A percentile compares a stretch with the other conserved stretches of the same genome.
These are phyloP conservation scores for Fraxinus xanthoxyloides DNA, from an alignment of 305 asterid species.

Conservation along the genomic window DNA sequence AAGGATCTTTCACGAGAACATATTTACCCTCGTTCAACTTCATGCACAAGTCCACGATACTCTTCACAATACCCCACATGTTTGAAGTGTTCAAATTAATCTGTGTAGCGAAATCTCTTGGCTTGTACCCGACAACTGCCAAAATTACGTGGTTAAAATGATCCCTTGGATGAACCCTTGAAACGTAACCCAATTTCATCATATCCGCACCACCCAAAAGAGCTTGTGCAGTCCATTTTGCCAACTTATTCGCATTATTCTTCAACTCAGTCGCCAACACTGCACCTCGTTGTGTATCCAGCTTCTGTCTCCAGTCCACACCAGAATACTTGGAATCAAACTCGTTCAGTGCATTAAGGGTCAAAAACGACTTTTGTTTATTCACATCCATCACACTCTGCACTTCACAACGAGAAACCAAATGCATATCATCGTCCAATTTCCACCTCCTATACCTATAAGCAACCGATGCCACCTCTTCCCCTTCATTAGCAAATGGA, in stretches of 20 bases:
- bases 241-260: conserved; percentile 88
- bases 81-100: conserved; percentile 86
- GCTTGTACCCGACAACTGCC: conserved; percentile 95
- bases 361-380: conserved; percentile 73
- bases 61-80: conserved; percentile 98
- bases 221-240: conserved; percentile 95
- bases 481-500: conserved; percentile 88
- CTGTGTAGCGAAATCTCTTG: conserved; percentile 78
- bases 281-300: conserved; percentile 95
- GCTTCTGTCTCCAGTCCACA: conserved; percentile 94
- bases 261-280: conserved; percentile 92
- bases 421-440: conserved; percentile 66
- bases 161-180: conserved; percentile 94
- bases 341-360: conserved; percentile 83
- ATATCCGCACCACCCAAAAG: conserved; percentile 87
- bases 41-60: conserved; percentile 94
- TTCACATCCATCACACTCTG: conserved; percentile 76
- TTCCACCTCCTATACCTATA: conserved; percentile 96
- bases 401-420: conserved; percentile 87
- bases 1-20: conserved; percentile 93
- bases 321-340: conserved; percentile 92
- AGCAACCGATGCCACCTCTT: conserved; percentile 87
- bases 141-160: conserved; percentile 81
- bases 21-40: conserved; percentile 89
- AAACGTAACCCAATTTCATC: conserved; percentile 95